Conservation (phyloP, 176 grass and related monocot genomes). For the Chrysopogon serrulatus region DNA sequence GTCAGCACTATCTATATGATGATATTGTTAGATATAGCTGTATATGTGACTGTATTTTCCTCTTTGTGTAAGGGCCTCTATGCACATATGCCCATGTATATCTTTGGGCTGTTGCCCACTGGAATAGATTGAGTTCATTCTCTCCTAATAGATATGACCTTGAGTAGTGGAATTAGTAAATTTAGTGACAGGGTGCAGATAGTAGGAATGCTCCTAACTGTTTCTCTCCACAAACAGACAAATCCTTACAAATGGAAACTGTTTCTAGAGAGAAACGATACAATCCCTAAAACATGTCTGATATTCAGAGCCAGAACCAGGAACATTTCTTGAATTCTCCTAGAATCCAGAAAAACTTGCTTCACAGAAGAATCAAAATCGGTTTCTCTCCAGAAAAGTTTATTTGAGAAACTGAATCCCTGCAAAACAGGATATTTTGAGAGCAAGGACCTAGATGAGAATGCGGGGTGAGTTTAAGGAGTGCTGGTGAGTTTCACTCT, state of each 20-base stretch:
- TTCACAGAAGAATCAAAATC: neutral
- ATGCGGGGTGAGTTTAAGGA: neutral
- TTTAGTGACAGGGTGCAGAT: neutral
- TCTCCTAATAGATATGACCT: too few relatives aligned
- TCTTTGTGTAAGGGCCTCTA: too few relatives aligned
- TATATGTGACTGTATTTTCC: too few relatives aligned
- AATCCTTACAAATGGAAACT: neutral
- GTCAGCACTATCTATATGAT: neutral
- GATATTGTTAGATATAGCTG: too few relatives aligned
- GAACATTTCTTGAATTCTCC: neutral
- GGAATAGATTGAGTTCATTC: too few relatives aligned
- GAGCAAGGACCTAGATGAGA: neutral
- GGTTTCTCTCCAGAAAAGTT: neutral
- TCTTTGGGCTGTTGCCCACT: too few relatives aligned
- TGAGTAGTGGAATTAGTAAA: neutral
- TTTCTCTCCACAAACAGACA: neutral
- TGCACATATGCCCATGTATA: too few relatives aligned
- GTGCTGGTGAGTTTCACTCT: neutral
- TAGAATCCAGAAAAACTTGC: neutral
- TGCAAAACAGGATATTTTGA: neutral
- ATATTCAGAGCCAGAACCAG: neutral
- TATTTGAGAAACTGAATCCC: neutral
- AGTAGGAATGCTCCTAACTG: neutral
- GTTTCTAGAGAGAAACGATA: neutral
- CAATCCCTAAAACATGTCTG: neutral